A percentile compares a stretch with the other conserved stretches of the same genome.
Conservation (phyloP, 1,284 basidiomycete species). For the Cutaneotrichosporon arboriforme region DNA sequence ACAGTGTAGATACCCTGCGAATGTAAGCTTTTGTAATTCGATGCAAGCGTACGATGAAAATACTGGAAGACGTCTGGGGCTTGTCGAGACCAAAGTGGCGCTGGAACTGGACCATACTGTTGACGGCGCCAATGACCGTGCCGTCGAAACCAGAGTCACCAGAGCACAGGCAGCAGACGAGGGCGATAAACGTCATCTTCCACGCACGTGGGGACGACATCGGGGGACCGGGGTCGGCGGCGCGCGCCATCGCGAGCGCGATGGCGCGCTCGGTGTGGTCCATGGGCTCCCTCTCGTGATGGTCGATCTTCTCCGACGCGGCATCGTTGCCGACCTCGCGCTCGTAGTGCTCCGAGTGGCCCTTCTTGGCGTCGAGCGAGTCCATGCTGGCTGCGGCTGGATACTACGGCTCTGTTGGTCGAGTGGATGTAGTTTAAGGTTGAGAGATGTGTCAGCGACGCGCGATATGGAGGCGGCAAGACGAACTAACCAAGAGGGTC, state of each 20-base stretch:
- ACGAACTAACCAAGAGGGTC: too few relatives aligned
- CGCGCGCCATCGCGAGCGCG: conserved; percentile 51
- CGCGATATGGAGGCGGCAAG: too few relatives aligned
- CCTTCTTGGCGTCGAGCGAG: not conserved
- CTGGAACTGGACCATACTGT: conserved; percentile 13
- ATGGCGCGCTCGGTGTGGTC: conserved; percentile 22
- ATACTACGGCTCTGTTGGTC: too few relatives aligned
- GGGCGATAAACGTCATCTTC: conserved; percentile 44
- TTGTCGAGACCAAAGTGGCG: conserved; percentile 6
- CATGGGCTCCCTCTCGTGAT: too few relatives aligned
- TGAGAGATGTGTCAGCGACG: too few relatives aligned
- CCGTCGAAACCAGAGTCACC: conserved; percentile 28
- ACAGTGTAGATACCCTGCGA: conserved; percentile 54
- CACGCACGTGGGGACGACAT: not conserved
- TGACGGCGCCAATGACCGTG: conserved; percentile 15
- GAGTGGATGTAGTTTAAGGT: too few relatives aligned
- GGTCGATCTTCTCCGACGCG: too few relatives aligned
- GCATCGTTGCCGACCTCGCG: too few relatives aligned
- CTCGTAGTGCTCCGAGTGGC: not conserved
- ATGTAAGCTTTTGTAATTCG: not conserved
- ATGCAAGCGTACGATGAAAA: conserved; percentile 17
- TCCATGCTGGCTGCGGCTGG: too few relatives aligned
- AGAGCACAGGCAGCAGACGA: conserved; percentile 52
- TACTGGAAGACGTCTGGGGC: conserved; percentile 9
- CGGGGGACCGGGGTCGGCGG: conserved; percentile 51